Evolutionary conservation across 1,284 basidiomycete species (phyloP).

Genomic region (Ustilago sp.): DNA sequence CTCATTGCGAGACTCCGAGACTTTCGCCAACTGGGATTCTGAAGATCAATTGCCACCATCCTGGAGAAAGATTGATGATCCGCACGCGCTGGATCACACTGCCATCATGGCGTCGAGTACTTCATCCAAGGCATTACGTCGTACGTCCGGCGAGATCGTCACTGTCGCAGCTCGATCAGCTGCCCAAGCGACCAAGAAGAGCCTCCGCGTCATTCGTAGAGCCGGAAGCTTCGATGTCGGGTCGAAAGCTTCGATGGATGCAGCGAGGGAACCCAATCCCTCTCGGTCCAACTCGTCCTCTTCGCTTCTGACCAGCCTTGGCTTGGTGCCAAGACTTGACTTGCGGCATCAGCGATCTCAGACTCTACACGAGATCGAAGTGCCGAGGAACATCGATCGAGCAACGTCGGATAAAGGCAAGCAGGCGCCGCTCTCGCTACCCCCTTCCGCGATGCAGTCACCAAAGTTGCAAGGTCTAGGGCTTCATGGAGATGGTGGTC

Average conservation of each 20-base stretch:
- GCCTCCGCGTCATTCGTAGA: conserved; percentile 39
- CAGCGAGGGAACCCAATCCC: conserved; percentile 11
- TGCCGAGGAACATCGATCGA: background rate
- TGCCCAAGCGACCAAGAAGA: conserved; percentile 39
- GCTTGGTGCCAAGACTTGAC: conserved; percentile 14
- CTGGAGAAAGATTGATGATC: conserved; percentile 25
- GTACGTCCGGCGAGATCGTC: conserved; percentile 42
- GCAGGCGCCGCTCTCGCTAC: conserved; percentile 14
- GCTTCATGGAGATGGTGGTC: conserved; percentile 9
- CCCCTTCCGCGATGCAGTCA: conserved; percentile 17
- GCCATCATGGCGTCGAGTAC: conserved; percentile 32
- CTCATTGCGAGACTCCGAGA: conserved; percentile 29
- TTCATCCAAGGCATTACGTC: conserved; percentile 30
- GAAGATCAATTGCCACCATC: conserved; percentile 18
- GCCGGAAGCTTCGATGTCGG: conserved; percentile 49
- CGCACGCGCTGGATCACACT: conserved; percentile 18
- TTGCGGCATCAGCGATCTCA: conserved; percentile 34
- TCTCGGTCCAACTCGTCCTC: conserved; percentile 47
- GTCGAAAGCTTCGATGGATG: conserved; percentile 12
- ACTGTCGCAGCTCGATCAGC: conserved; percentile 34
- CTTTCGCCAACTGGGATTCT: conserved; percentile 18
- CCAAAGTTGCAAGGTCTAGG: conserved; percentile 33
- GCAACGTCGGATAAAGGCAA: background rate
- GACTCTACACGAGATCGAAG: conserved; percentile 24
- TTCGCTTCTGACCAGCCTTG: conserved; percentile 26